phyloP scores from a whole-genome alignment of 2,329 filamentous ascomycete species.

The Paraconiothyrium sp. region DNA sequence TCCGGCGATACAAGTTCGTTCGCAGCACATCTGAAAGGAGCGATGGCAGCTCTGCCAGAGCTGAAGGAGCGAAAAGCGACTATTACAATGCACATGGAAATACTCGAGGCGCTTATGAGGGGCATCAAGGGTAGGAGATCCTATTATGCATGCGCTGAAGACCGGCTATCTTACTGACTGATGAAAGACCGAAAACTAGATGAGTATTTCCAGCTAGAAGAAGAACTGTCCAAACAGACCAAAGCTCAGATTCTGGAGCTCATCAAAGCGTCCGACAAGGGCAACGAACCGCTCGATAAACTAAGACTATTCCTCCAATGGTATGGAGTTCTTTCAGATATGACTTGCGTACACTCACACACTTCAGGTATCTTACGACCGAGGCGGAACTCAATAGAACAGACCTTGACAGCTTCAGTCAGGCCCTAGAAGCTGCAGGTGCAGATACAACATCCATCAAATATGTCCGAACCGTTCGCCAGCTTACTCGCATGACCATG shows the following conservation, averaged over 20 bases:
- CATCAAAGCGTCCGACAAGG: slow-evolving; percentile 82
- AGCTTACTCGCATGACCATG: slow-evolving; percentile 98
- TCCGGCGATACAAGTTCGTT: slow-evolving; percentile 89
- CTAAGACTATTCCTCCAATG: slow-evolving; percentile 95
- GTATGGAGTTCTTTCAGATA: slow-evolving; percentile 63
- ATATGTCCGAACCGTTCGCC: slow-evolving; percentile 83
- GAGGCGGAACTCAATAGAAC: slow-evolving; percentile 84
- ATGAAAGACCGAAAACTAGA: slow-evolving; percentile 81
- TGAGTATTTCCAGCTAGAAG: slow-evolving; percentile 95
- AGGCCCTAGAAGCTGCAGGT: slow-evolving; percentile 79
- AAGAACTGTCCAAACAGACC: slow-evolving; percentile 89
- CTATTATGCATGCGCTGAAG: neutral
- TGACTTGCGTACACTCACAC: slow-evolving; percentile 9
- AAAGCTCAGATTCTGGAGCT: slow-evolving; percentile 89
- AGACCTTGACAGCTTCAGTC: slow-evolving; percentile 87
- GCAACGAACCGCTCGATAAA: slow-evolving; percentile 86
- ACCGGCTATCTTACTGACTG: slow-evolving; percentile 11
- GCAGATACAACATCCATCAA: slow-evolving; percentile 80
- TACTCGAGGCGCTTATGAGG: slow-evolving; percentile 78
- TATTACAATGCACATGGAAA: slow-evolving; percentile 98
- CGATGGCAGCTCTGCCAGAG: slow-evolving; percentile 91
- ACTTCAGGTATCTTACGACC: slow-evolving; percentile 72
- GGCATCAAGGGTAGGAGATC: slow-evolving; percentile 74
- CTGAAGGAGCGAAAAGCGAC: slow-evolving; percentile 83
- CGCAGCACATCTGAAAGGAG: slow-evolving; percentile 93